Evolutionary conservation across 495 filamentous ascomycete genomes (phyloP).

Genomic region (Aspergillus coremiiformis): DNA sequence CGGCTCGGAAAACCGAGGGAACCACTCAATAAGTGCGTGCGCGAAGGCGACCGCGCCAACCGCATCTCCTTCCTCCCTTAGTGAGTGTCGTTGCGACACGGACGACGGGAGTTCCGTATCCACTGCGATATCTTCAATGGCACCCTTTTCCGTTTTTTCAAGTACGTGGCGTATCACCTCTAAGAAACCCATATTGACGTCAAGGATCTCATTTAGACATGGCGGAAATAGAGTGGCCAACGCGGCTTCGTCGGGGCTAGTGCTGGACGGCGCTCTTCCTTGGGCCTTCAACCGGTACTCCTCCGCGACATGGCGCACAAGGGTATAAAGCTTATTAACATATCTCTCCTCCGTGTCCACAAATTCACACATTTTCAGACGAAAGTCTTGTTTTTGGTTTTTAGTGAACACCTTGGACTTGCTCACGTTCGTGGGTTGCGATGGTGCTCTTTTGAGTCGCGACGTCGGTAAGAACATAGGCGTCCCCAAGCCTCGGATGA

Average conservation of each 20-base stretch:
- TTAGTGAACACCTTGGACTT: slow-evolving; percentile 64
- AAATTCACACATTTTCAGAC: slow-evolving; percentile 84
- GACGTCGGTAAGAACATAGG: slow-evolving; percentile 82
- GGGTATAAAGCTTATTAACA: slow-evolving; percentile 72
- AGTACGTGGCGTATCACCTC: slow-evolving; percentile 64
- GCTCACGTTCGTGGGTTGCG: slow-evolving; percentile 71
- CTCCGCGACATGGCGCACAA: slow-evolving; percentile 66
- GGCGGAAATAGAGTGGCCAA: slow-evolving; percentile 72
- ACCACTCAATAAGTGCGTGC: slow-evolving; percentile 74
- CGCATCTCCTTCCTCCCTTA: slow-evolving; percentile 52
- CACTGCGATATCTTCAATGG: slow-evolving; percentile 56
- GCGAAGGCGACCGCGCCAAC: slow-evolving; percentile 70
- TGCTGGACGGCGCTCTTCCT: slow-evolving; percentile 48
- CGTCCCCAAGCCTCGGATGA: slow-evolving; percentile 72
- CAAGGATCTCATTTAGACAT: slow-evolving; percentile 66
- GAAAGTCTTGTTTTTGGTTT: slow-evolving; percentile 73
- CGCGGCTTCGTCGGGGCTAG: slow-evolving; percentile 64
- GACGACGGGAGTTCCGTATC: slow-evolving; percentile 42
- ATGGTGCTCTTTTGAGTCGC: slow-evolving; percentile 78
- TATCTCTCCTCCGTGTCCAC: slow-evolving; percentile 93
- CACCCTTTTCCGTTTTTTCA: slow-evolving; percentile 76
- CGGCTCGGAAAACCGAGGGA: slow-evolving; percentile 79
- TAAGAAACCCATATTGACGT: slow-evolving; percentile 72
- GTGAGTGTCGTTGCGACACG: slow-evolving; percentile 24
- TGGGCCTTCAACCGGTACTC: slow-evolving; percentile 66